phyloP scores from a whole-genome alignment of 2,329 filamentous ascomycete genomes.

The Aureobasidium sp. region DNA sequence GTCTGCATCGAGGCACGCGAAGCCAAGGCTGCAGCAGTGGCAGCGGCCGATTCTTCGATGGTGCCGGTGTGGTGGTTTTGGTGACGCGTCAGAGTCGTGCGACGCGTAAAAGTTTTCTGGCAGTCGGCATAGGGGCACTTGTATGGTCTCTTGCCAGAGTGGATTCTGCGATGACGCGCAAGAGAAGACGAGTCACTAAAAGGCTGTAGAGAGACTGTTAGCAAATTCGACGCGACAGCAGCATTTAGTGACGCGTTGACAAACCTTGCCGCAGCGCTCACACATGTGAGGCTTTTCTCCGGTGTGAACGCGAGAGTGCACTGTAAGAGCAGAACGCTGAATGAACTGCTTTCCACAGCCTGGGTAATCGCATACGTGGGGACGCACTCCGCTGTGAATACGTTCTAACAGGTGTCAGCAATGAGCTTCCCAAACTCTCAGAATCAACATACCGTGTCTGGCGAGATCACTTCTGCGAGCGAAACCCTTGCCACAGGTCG shows the following conservation, averaged over 20 bases:
- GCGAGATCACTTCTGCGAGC: conserved; percentile 89
- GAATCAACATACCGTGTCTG: conserved; percentile 67
- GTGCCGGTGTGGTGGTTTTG: conserved; percentile 95
- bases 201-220: conserved; percentile 48
- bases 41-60: conserved; percentile 84
- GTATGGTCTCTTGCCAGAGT: conserved; percentile 92
- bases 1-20: conserved; percentile 38
- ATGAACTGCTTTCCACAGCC: conserved; percentile 95
- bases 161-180: conserved; percentile 86
- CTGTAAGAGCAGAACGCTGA: conserved; percentile 88
- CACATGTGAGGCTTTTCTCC: conserved; percentile 99
- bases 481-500: conserved; percentile 84
- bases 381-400: conserved; percentile 85
- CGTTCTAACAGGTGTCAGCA: conserved; percentile 57
- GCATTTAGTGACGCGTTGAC: conserved; percentile 21
- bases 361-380: conserved; percentile 85
- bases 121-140: conserved; percentile 97
- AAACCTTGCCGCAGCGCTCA: conserved; percentile 90
- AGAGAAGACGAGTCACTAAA: conserved; percentile 96
- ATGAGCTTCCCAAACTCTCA: conserved; percentile 14
- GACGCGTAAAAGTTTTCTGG: conserved; percentile 95
- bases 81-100: conserved; percentile 89
- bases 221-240: conserved; percentile 13
- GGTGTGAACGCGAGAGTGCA: conserved; percentile 91
- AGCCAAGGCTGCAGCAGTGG: conserved; percentile 79